Evolutionary conservation across 495 filamentous ascomycete genomes (phyloP), one percentile per base, ranked within the genome.

Genomic region (Baudoinia panamericana): DNA sequence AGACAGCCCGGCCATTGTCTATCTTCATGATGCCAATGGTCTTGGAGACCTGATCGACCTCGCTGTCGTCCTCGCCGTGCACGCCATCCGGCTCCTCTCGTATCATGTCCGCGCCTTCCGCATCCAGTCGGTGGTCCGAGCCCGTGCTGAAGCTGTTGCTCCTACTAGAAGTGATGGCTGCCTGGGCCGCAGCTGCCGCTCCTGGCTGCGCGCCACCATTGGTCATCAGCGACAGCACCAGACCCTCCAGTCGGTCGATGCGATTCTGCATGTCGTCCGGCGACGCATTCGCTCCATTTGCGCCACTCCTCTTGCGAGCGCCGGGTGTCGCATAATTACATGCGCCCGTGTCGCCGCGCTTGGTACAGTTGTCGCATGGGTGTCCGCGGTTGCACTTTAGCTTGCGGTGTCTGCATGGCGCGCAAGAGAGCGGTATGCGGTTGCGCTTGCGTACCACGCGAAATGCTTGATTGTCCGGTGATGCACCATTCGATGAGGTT

Each of bases 251-350:
- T 50, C 90, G 78, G 64, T 99, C 85, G 62, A 99, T 99, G 57
- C 90, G 81, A 55, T 87, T 92, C 63, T 99, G 90, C 90, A 99
- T 99, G 60, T 95, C 90, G 70, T 93, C 88, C 20, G 90, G 75
- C 33, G 41, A 46, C 11, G 80, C 68, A 38, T 71, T 64, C 50
- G 67, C 63, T 55, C 73, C 64, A 40, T 71, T 61, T 53, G 77
- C 76, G 53, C 71, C 76, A 20, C 43, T 23, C 70, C 83, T 92
- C 57, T 82, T 84, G 49, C 87, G 79, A 30, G 66, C 71, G 29
- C 72, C 71, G 16, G 80, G 73, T 44, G 84, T 72, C 23, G 90
- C 90, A 68, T 96, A 99, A 43, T 80, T 82, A 63, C 90, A 99
- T 26, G 82, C 82, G 36, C 70, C 59, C 8, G 82, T 74, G 60